Evolutionary conservation across 2,329 filamentous ascomycete genomes (phyloP), one percentile per base, ranked within the genome.

Genomic region (Magnaporthiopsis incrustans): DNA sequence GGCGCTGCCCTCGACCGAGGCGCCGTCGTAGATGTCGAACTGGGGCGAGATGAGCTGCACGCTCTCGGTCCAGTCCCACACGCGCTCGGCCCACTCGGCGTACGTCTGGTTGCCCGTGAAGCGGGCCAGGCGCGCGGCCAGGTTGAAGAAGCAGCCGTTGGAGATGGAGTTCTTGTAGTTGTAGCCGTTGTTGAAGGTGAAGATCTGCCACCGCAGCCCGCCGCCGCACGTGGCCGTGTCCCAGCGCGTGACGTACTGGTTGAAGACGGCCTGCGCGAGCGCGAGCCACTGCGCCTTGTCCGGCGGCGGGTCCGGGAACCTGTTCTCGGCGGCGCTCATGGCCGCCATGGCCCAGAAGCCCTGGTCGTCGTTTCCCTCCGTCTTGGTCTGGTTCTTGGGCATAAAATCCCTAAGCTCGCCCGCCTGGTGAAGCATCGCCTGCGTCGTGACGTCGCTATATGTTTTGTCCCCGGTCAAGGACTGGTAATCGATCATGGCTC

Each of bases 311-410:
- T 92, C 83, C 1, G 88, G 88, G 70, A 89, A 94, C 67, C 86
- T 87, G 70, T 88, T 85, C 75, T 96, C 91, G 53, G 89, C 88
- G 2, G 91, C 91, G 12, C 85, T 83, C 81, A 96, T 89, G 66
- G 88, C 89, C 1, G 91, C 85, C 79, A 95, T 83, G n/a, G 85
- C 90, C 91, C 91, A 96, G 76, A 95, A 94, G 7, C 89, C 88
- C 74, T 91, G 89, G 69, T 91, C 89, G 67, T 92, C 89, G 75
- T 91, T 91, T 67, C 88, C 88, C 66, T 82, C 75, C 2, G 81
- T 82, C 60, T 78, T 74, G 8, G 85, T 86, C 73, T 88, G 85
- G 73, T 88, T 89, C n/a, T 73, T 71, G 3, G 88, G 88, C 86
- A 89, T 88, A 72, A 81, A 89, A 71, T 89, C 84, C 15, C 73